Conservation (phyloP, 169 alveolate species). For the Plasmodium falciparum region DNA sequence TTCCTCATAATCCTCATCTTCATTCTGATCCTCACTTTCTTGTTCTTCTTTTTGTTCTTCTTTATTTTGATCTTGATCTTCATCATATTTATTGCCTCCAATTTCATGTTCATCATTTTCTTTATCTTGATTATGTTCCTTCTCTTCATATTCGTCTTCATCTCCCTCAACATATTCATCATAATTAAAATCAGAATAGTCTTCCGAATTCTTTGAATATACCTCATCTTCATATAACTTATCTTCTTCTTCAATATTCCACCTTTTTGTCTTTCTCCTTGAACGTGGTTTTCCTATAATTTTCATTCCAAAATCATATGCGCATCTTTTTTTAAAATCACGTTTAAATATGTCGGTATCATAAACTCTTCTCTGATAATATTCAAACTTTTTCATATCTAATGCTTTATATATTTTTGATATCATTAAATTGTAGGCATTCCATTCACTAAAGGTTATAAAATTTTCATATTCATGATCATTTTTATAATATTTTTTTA, state of each 20-base stretch:
- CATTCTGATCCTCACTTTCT: not conserved
- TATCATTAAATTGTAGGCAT: slow-evolving; percentile 40
- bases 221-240: not conserved
- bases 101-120: slow-evolving; percentile 6
- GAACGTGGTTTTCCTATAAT: slow-evolving; percentile 43
- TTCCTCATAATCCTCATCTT: not conserved
- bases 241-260: not conserved
- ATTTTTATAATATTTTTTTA: slow-evolving; percentile 53
- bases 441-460: slow-evolving; percentile 57
- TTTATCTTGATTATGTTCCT: not conserved
- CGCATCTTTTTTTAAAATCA: slow-evolving; percentile 31
- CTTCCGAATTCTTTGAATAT: slow-evolving; percentile 30
- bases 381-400: slow-evolving; percentile 56
- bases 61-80: not conserved
- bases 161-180: slow-evolving; percentile 17
- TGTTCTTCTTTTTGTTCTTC: not conserved
- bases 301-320: slow-evolving; percentile 65
- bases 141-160: slow-evolving; percentile 37
- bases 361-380: slow-evolving; percentile 29
- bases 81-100: not conserved
- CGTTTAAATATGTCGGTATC: slow-evolving; percentile 25
- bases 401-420: slow-evolving; percentile 53
- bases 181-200: slow-evolving; percentile 29
- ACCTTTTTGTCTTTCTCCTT: not conserved
- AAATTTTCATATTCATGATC: slow-evolving; percentile 24